phyloP scores from a whole-genome alignment of 2,329 filamentous ascomycete genomes.

The Geosmithia putterillii region DNA sequence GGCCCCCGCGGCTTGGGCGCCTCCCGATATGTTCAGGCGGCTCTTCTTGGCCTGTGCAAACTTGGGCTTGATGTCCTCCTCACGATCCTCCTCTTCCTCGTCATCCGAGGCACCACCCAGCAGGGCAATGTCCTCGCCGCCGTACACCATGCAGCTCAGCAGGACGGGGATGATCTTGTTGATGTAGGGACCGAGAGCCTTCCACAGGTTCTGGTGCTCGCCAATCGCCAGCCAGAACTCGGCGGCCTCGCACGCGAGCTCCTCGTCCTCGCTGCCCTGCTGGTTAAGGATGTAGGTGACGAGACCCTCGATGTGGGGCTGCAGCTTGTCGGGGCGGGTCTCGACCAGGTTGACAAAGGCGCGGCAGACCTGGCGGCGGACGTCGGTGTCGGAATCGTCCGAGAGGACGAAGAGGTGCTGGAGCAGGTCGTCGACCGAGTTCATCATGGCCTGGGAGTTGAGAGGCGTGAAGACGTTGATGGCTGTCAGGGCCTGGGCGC shows the following conservation, averaged over 20 bases:
- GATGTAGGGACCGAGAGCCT: slow-evolving; percentile 65
- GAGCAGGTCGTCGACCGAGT: slow-evolving; percentile 70
- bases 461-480: slow-evolving; percentile 88
- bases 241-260: slow-evolving; percentile 84
- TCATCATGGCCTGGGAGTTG: slow-evolving; percentile 70
- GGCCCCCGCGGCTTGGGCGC: slow-evolving; percentile 32
- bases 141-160: slow-evolving; percentile 91
- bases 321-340: slow-evolving; percentile 76
- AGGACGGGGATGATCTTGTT: slow-evolving; percentile 80
- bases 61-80: slow-evolving; percentile 81
- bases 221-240: slow-evolving; percentile 96
- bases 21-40: slow-evolving; percentile 39
- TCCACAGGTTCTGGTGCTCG: slow-evolving; percentile 72
- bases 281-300: slow-evolving; percentile 90
- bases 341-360: slow-evolving; percentile 89
- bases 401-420: slow-evolving; percentile 74
- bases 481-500: slow-evolving; percentile 65
- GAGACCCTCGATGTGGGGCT: slow-evolving; percentile 75
- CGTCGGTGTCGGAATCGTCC: slow-evolving; percentile 64
- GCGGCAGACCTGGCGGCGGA: slow-evolving; percentile 85
- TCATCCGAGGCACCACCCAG: slow-evolving; percentile 78
- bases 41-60: slow-evolving; percentile 74
- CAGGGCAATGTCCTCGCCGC: slow-evolving; percentile 80
- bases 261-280: slow-evolving; percentile 77
- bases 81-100: slow-evolving; percentile 80